Conservation (phyloP, 495 filamentous ascomycete genomes). For the Thozetella sp. region DNA sequence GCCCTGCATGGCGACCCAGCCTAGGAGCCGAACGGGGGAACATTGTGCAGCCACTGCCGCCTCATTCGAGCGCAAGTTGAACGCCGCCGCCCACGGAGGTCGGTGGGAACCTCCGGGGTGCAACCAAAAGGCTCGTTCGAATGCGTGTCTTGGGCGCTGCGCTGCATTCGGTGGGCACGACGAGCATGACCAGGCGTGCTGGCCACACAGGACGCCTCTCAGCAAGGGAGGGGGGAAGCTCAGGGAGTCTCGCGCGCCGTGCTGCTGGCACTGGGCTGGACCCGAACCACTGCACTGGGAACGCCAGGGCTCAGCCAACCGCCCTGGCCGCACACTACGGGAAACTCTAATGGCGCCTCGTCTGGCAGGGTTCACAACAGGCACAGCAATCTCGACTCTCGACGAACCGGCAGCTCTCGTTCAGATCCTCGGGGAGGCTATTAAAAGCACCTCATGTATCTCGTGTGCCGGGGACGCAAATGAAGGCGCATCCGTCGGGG, state of each 20-base stretch:
- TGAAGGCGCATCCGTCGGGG: not conserved
- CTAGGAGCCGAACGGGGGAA: not conserved
- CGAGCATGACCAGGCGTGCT: not conserved
- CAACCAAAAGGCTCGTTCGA: no score
- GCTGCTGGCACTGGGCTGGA: not conserved
- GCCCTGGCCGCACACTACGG: conserved; percentile 1
- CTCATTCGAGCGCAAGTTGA: not conserved
- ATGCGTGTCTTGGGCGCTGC: no score
- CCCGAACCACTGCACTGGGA: not conserved
- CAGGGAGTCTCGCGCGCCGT: not conserved
- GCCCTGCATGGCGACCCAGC: no score
- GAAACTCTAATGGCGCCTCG: conserved; percentile 2
- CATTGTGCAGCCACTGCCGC: not conserved
- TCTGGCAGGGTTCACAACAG: not conserved
- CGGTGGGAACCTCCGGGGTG: not conserved
- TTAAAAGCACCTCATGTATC: conserved; percentile 1
- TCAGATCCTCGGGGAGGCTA: not conserved
- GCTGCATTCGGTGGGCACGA: no score
- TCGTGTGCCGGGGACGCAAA: no score
- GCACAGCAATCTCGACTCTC: not conserved
- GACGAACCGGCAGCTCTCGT: not conserved
- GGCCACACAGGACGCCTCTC: not conserved
- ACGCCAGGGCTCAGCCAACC: not conserved
- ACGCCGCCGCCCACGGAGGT: not conserved
- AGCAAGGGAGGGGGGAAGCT: not conserved